Base-by-base conservation (phyloP, 192 early-diverging fungal genomes). In the Oehlia diaphana region DNA sequence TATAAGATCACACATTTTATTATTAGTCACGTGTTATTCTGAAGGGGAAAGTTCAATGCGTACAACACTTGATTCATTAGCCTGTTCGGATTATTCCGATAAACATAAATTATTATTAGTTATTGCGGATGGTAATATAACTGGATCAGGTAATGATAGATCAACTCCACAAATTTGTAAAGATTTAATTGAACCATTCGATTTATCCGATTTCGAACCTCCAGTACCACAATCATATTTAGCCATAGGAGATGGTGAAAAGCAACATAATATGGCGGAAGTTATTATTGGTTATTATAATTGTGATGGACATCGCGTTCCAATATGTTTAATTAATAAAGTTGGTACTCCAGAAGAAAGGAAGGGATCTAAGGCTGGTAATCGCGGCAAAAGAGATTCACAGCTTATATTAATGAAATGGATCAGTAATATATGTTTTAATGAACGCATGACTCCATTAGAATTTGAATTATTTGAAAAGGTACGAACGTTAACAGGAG, bases 351-450 rank as follows among this genome's bases (percentile, higher is more conserved):
- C 88, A 42, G 83, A 84, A 49, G 94, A 95, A 83, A 84, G 90
- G 58, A 83, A 87, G 79, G 86, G 87, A 4, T 78, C 81, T 42
- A 95, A 95, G 83, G 89, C 94, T 39, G 94, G 94, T 69, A 99
- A 99, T 85, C 90, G 96, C 80, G 97, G 97, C 74, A 98, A 98
- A 86, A 95, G 97, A 79, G 97, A 98, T 86, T 97, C 96, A 65
- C 97, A 99, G 86, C 83, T 98, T 81, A 93, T 99, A 74, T 84
- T 99, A 81, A 99, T 99, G 97, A 89, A 92, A 62, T 99, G 95
- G 88, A 91, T 97, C 79, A 93, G 92, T 79, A 90, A 93, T 67
- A 87, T 92, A 35, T 83, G 90, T 66, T 91, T 91, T 84, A 92
- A 97, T 79, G 97, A 98, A 75, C 91, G 94, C 74, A 93, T 99